Percentiles rank a stretch among this genome's conserved stretches.
Conservation (phyloP, 768 basidiomycete species). For the Lactifluus echinatus region DNA sequence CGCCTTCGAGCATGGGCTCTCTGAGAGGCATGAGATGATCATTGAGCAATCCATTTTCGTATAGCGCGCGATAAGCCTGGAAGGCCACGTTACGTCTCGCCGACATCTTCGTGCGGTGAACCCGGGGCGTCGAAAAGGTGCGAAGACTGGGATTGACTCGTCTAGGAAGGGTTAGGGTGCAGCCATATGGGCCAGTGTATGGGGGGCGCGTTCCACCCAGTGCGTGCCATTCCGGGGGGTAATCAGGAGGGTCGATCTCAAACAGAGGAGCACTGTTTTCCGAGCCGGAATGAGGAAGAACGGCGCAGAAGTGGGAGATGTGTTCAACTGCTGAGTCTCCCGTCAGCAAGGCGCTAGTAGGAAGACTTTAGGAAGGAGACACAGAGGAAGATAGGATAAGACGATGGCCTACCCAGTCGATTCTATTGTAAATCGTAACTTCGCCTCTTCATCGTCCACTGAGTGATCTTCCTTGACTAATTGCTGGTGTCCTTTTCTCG, state of each 20-base stretch:
- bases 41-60: conserved; percentile 51
- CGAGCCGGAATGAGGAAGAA: conserved; percentile 46
- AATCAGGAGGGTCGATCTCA: conserved; percentile 59
- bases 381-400: background rate
- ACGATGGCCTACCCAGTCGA: conserved; percentile 49
- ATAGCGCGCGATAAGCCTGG: conserved; percentile 54
- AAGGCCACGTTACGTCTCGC: conserved; percentile 68
- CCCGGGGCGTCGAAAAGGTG: conserved; percentile 38
- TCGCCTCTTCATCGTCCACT: conserved; percentile 26
- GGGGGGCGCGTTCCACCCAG: conserved; percentile 21
- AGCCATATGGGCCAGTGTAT: conserved; percentile 54
- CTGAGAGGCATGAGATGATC: conserved; percentile 62
- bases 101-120: conserved; percentile 47
- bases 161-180: conserved; percentile 56
- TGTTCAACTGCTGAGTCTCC: conserved; percentile 61
- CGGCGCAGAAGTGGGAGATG: conserved; percentile 64
- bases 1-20: conserved; percentile 49
- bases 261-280: conserved; percentile 49
- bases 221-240: conserved; percentile 53
- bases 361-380: background rate
- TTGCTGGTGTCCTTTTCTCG: conserved; percentile 27
- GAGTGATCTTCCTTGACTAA: conserved; percentile 22
- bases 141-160: conserved; percentile 32
- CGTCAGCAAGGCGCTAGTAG: conserved; percentile 57
- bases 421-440: conserved; percentile 40